Evolutionary conservation across 257 asterid genomes (phyloP).

Genomic region (Scutellaria minor): DNA sequence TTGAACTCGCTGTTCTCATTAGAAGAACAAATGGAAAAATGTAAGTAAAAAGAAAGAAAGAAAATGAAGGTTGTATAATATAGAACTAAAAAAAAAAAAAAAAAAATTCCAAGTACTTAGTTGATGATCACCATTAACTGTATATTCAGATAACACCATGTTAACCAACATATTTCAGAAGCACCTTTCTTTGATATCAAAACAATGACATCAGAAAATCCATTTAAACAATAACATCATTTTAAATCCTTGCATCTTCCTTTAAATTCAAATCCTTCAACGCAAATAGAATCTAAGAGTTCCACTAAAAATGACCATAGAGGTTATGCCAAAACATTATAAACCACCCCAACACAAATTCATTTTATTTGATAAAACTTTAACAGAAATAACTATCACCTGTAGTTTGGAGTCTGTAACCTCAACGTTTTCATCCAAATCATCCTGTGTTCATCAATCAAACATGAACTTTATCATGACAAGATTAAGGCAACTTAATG

Average conservation of each 20-base stretch:
- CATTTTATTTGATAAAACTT: slow-evolving; percentile 1
- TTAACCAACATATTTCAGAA: slow-evolving; percentile 13
- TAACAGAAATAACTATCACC: slow-evolving; percentile 48
- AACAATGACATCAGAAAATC: background rate
- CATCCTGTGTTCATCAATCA: slow-evolving; percentile 55
- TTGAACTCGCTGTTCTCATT: slow-evolving; percentile 64
- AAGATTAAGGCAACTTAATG: background rate
- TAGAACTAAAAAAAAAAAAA: background rate
- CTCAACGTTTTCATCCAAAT: slow-evolving; percentile 83
- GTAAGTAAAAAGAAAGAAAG: background rate
- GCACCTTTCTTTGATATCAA: background rate
- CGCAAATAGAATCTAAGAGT: slow-evolving; percentile 3
- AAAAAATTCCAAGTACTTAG: background rate
- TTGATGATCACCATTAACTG: slow-evolving; percentile 14
- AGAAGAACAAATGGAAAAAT: slow-evolving; percentile 11
- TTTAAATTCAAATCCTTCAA: background rate
- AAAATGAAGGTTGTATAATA: background rate
- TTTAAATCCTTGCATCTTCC: background rate
- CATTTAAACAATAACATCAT: background rate
- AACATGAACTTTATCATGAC: slow-evolving; percentile 22
- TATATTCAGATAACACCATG: background rate
- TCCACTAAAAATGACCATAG: background rate
- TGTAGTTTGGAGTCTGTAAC: slow-evolving; percentile 72
- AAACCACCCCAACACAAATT: background rate
- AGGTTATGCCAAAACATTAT: background rate